Evolutionary conservation across 2,329 filamentous ascomycete genomes (phyloP), one percentile per base, ranked within the genome.

Genomic region (Mycocentrospora acerina): DNA sequence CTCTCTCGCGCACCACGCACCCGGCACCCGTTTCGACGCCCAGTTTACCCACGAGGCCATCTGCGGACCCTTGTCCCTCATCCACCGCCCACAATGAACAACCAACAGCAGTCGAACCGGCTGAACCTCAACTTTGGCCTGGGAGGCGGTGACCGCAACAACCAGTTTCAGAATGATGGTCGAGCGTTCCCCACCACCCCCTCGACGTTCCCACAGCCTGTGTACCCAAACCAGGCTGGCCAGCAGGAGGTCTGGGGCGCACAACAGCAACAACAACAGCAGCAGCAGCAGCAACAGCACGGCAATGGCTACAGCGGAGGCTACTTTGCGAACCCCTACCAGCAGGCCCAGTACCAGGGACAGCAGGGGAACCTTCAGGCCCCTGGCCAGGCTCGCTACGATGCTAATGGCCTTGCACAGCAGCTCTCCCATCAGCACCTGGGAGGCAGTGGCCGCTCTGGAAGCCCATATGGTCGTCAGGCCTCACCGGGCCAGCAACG

Each of bases 371-470:
- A 67, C 40, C 57, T 67, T 29, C 70, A 67, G 44, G 74, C 78
- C 31, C 75, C 76, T 32, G 77, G 80, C 48, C 67, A 73, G 36
- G 70, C 75, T 43, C 68, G 68, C 72, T 80, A 74, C 64, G 89
- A 88, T 60, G 94, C 91, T 57, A 93, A 89, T 58, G 90, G 90
- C 19, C 79, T 97, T 30, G 90, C 90, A 44, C 89, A 96, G 66
- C 93, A 98, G 68, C 95, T 97, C 69, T 94, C 91, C 42, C 90
- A 96, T 70, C 91, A 97, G 75, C 95, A 96, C 68, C 79, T 97
- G 15, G 82, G 82, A 31, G 82, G 81, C 29, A 82, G 81, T 29
- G 82, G 83, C 44, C 80, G 89, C 52, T 78, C 78, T 19, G 82
- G 81, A 18, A 75, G 72, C 44, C 81, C 83, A 32, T 90, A 90